Conservation (phyloP, 2,329 filamentous ascomycete genomes). For the Colletotrichum noveboracense region DNA sequence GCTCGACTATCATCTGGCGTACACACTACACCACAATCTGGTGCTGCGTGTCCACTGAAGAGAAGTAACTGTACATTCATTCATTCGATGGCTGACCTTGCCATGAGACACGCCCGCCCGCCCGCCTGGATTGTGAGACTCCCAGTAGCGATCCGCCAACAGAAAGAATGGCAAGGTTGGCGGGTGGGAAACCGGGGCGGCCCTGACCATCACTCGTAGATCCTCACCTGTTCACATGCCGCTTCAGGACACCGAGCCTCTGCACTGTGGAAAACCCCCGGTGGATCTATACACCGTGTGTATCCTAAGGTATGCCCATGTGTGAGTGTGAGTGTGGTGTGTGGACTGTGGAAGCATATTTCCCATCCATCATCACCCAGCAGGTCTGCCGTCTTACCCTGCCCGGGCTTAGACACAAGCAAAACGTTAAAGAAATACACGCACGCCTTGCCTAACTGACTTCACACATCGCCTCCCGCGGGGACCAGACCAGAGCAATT, state of each 20-base stretch:
- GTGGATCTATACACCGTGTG: neutral
- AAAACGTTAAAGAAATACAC: neutral
- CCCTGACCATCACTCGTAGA: neutral
- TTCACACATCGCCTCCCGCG: neutral
- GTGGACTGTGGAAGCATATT: neutral
- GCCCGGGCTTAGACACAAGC: neutral
- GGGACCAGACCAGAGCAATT: neutral
- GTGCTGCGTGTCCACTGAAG: neutral
- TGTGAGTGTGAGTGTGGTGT: neutral
- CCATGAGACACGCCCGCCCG: neutral
- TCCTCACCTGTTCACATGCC: constrained; percentile 4
- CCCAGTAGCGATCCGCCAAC: neutral
- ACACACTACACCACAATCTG: neutral
- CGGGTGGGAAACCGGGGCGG: neutral
- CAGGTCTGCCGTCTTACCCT: neutral
- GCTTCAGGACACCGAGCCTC: neutral
- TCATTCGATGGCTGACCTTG: neutral
- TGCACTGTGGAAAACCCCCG: neutral
- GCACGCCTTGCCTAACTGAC: neutral
- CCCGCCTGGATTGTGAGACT: neutral
- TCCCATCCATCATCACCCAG: neutral
- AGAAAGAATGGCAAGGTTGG: neutral
- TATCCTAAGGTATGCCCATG: neutral
- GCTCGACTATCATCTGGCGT: neutral
- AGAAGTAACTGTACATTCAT: neutral